A percentile compares a stretch with the other conserved stretches of the same genome.
phyloP scores from a whole-genome alignment of 495 filamentous ascomycete genomes.

The Penicillium canescens region DNA sequence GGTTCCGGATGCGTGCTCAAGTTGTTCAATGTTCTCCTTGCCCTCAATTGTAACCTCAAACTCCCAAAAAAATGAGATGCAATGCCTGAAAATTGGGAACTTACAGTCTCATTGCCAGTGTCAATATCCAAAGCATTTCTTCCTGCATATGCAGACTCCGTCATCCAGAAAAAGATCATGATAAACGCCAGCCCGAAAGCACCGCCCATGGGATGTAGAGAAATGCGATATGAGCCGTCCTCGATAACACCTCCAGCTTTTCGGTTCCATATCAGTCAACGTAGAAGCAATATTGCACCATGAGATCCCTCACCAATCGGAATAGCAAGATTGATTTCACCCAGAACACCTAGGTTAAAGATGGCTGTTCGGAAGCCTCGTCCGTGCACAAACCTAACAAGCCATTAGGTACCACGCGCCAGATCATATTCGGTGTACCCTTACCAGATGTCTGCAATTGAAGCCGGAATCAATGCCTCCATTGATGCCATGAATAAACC shows the following conservation, averaged over 20 bases:
- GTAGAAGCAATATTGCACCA: no score
- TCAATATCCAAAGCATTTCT: constrained; percentile 39
- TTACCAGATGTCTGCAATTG: constrained; percentile 30
- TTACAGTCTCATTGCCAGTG: constrained; percentile 28
- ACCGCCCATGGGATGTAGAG: constrained; percentile 40
- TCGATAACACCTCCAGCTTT: constrained; percentile 36
- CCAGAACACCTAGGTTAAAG: constrained; percentile 62
- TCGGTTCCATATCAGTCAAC: not conserved
- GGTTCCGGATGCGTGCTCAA: constrained; percentile 19
- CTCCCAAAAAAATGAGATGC: no score
- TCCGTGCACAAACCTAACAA: constrained; percentile 57
- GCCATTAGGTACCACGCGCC: no score
- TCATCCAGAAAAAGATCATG: constrained; percentile 46
- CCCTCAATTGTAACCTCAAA: constrained; percentile 17
- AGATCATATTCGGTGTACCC: not conserved
- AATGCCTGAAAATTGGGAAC: not conserved
- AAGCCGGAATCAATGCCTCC: constrained; percentile 32
- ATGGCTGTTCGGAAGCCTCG: constrained; percentile 63
- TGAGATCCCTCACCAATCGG: constrained; percentile 33
- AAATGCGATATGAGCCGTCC: constrained; percentile 31
- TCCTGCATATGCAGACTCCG: constrained; percentile 37
- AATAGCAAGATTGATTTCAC: constrained; percentile 43
- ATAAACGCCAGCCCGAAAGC: constrained; percentile 36
- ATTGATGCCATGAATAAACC: constrained; percentile 33
- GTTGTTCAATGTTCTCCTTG: constrained; percentile 26